phyloP scores from a whole-genome alignment of 306 rosid genomes.

The Macrotyloma uniflorum region DNA sequence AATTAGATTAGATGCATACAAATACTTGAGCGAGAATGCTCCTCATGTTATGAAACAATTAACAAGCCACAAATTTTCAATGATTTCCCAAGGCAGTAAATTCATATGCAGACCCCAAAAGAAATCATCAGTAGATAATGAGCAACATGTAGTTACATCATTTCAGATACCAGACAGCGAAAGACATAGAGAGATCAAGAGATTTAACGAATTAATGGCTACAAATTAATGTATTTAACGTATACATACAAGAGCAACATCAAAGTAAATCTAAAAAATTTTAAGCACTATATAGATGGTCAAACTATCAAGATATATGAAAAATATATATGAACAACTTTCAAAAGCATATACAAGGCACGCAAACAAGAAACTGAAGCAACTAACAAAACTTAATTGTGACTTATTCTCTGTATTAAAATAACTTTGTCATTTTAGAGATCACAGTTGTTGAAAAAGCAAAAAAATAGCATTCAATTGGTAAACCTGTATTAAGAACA shows the following conservation, averaged over 20 bases:
- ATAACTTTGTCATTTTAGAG: slow-evolving; percentile 16
- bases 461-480: slow-evolving; percentile 36
- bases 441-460: slow-evolving; percentile 12
- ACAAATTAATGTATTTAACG: neutral
- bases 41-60: slow-evolving; percentile 8
- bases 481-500: slow-evolving; percentile 39
- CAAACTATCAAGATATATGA: neutral
- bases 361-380: slow-evolving; percentile 1
- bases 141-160: neutral
- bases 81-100: slow-evolving; percentile 11
- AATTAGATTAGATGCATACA: slow-evolving; percentile 11
- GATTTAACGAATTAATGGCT: slow-evolving; percentile 5
- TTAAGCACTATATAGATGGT: neutral
- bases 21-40: slow-evolving; percentile 24
- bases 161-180: neutral
- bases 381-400: slow-evolving; percentile 4
- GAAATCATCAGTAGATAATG: neutral
- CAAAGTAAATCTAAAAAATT: neutral
- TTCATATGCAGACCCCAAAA: slow-evolving; percentile 8
- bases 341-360: neutral
- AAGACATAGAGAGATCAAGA: slow-evolving; percentile 1
- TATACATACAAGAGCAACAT: neutral
- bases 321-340: neutral
- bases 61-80: neutral
- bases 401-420: neutral